These are phyloP conservation scores for Rubia tinctorum DNA, from an alignment of 305 asterid genomes.

Conservation along the genomic window DNA sequence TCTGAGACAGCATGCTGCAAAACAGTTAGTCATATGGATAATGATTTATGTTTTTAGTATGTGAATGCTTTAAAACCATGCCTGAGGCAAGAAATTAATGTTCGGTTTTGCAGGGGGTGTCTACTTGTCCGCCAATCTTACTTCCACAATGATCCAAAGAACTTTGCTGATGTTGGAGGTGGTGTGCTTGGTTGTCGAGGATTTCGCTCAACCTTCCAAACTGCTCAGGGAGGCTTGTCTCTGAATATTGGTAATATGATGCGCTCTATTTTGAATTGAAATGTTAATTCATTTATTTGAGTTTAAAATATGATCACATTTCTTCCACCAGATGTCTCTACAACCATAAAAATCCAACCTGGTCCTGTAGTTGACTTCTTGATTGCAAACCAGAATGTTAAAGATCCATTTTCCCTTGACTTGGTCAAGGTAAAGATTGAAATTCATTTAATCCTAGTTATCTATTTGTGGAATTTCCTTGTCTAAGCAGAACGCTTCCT, in stretches of 20 bases:
- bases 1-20: slow-evolving; percentile 89
- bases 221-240: slow-evolving; percentile 36
- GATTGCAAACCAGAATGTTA: slow-evolving; percentile 61
- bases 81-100: background rate
- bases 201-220: slow-evolving; percentile 32
- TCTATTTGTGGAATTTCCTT: background rate
- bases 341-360: slow-evolving; percentile 82
- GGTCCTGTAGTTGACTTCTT: slow-evolving; percentile 75
- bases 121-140: slow-evolving; percentile 34
- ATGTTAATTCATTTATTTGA: background rate
- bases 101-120: slow-evolving; percentile 25
- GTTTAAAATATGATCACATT: background rate
- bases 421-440: slow-evolving; percentile 59
- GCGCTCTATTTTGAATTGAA: background rate
- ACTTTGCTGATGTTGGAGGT: slow-evolving; percentile 34
- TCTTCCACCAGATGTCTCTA: slow-evolving; percentile 53
- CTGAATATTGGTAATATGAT: slow-evolving; percentile 30
- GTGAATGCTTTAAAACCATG: background rate
- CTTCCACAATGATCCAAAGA: slow-evolving; percentile 31
- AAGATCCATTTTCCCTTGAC: slow-evolving; percentile 61
- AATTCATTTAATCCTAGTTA: background rate
- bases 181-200: slow-evolving; percentile 42
- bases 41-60: background rate
- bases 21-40: slow-evolving; percentile 47
- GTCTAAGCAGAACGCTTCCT: background rate